Evolutionary conservation across 106 monocot genomes (phyloP).

Genomic region (Allium fistulosum): DNA sequence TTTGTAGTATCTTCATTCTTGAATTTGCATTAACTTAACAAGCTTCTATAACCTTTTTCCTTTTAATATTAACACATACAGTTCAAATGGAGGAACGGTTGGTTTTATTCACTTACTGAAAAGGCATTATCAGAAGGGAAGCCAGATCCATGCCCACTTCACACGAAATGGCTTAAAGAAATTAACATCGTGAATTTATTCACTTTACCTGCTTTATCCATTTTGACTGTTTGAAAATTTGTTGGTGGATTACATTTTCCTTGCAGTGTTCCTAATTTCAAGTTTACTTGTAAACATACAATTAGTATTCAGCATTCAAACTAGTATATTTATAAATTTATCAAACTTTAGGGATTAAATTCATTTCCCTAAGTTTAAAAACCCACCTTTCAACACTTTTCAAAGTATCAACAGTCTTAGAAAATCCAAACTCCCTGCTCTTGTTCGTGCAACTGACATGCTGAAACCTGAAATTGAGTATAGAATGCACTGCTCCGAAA

Average conservation of each 20-base stretch:
- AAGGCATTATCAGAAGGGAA: constrained; percentile 74
- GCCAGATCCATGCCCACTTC: constrained; percentile 86
- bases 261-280: too few relatives aligned
- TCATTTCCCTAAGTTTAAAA: constrained; percentile 7
- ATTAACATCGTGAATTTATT: too few relatives aligned
- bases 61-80: constrained; percentile 5
- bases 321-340: too few relatives aligned
- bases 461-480: constrained; percentile 11
- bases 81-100: constrained; percentile 99
- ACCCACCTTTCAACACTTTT: constrained; percentile 13
- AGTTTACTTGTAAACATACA: too few relatives aligned
- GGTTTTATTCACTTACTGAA: constrained; percentile 82
- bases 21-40: background rate
- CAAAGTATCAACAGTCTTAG: constrained; percentile 2
- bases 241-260: too few relatives aligned
- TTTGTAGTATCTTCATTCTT: background rate
- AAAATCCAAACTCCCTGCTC: constrained; percentile 17
- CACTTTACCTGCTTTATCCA: too few relatives aligned
- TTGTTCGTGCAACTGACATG: constrained; percentile 19
- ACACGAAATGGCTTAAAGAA: background rate
- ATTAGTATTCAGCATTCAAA: too few relatives aligned
- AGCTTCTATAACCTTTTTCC: too few relatives aligned
- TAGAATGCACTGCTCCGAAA: background rate
- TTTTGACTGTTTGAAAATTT: too few relatives aligned
- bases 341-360: constrained; percentile 6